Evolutionary conservation across 2,329 filamentous ascomycete genomes (phyloP).

Genomic region (Chaetomiaceae sp.): DNA sequence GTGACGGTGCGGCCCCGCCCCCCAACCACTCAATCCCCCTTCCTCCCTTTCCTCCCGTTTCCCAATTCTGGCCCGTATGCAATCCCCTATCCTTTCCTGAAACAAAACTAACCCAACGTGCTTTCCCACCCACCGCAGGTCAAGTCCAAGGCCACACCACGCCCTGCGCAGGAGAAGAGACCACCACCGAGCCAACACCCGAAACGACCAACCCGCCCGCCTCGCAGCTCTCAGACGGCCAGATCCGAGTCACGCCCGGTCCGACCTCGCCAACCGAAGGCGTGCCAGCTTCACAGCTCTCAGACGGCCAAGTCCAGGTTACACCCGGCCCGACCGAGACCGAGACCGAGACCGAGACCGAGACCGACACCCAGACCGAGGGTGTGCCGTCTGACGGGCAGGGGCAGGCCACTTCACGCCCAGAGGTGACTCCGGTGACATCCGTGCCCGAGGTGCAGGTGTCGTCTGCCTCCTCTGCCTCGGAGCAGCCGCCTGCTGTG

Average conservation of each 20-base stretch:
- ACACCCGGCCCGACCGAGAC: background rate
- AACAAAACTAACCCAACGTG: background rate
- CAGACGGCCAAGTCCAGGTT: background rate
- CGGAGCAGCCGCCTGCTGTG: background rate
- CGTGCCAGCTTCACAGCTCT: background rate
- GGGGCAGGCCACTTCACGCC: too few relatives aligned
- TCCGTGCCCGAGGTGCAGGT: background rate
- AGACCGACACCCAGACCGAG: too few relatives aligned
- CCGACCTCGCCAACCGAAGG: background rate
- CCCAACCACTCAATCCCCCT: background rate
- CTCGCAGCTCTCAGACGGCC: slow-evolving; percentile 44
- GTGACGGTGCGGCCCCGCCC: slow-evolving; percentile 31
- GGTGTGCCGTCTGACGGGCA: too few relatives aligned
- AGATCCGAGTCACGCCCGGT: slow-evolving; percentile 38
- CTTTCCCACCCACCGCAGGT: slow-evolving; percentile 29
- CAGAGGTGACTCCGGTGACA: too few relatives aligned
- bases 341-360: background rate
- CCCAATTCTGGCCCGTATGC: too few relatives aligned
- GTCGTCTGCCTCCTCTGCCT: background rate
- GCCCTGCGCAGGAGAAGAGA: slow-evolving; percentile 35
- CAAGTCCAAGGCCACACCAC: slow-evolving; percentile 48
- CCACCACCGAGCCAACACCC: too few relatives aligned
- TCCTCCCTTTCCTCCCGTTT: too few relatives aligned
- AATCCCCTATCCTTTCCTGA: too few relatives aligned
- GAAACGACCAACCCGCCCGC: slow-evolving; percentile 28